A percentile compares a stretch with the other conserved stretches of the same genome.
Evolutionary conservation across 106 monocot genomes (phyloP).

Genomic region (Phalaenopsis aphrodite): DNA sequence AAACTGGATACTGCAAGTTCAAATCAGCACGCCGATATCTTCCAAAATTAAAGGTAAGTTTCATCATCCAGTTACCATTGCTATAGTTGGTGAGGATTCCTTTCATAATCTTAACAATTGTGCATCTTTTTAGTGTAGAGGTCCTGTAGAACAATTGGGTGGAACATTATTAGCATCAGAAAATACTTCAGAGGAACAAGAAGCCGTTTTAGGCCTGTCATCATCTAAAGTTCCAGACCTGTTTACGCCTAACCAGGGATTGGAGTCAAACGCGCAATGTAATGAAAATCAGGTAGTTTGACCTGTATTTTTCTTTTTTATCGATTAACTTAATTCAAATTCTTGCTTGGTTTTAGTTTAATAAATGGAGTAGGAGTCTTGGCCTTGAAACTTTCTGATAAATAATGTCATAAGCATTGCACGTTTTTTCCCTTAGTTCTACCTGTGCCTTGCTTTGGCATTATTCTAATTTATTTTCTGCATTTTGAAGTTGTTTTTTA

Average conservation of each 20-base stretch:
- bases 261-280: conserved; percentile 24
- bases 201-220: conserved; percentile 15
- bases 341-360: no score
- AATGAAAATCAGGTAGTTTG: conserved; percentile 38
- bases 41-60: not conserved
- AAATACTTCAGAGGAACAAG: conserved; percentile 16
- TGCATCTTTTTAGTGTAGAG: conserved; percentile 1
- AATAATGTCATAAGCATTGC: no score
- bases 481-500: no score
- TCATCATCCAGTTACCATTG: conserved; percentile 39
- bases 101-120: conserved; percentile 8
- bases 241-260: conserved; percentile 13
- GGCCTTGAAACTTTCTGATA: no score
- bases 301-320: not conserved
- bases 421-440: no score
- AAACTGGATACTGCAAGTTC: conserved; percentile 1
- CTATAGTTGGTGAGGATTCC: conserved; percentile 7
- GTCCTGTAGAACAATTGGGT: not conserved
- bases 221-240: not conserved
- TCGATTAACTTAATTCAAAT: not conserved
- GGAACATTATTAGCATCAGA: conserved; percentile 13
- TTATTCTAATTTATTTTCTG: no score
- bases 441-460: no score
- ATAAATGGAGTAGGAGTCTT: no score
- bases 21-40: not conserved